Evolutionary conservation across 176 grass and related monocot genomes (phyloP), one percentile per base, ranked within the genome.

Genomic region (Thinopyrum elongatum): DNA sequence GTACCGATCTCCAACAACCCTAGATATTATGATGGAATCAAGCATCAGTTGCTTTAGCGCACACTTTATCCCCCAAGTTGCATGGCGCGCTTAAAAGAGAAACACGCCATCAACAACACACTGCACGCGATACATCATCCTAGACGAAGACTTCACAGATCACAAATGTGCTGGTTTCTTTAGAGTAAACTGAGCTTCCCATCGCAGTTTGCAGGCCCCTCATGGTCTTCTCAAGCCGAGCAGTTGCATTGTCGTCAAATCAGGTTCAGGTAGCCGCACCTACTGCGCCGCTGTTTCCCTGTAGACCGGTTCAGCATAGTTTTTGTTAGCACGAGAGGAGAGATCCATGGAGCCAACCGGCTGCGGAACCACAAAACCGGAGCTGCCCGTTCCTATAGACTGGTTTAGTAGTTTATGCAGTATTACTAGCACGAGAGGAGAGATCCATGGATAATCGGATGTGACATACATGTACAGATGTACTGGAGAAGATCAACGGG

Each of bases 61-160:
- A 70, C 34, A n/a, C 34, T 70, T 39, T 31, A 38, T 10, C 22
- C 16, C 17, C 21, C 29, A 70, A 57, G 58, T 74, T 83, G 79
- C 84, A 79, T 83, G 80, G 41, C 88, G 57, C 31, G 25, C 84
- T 21, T 83, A 35, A 34, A 82, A 90, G 82, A 35, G 64, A 6
- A 42, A 42, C 22, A 42, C 42, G 21, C 64, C 55, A 83, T 83
- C 79, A 73, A 55, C 83, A 11, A 12, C 28, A 42, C 26, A 8
- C 27, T 17, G 72, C 66, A 44, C 71, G 13, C 69, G 21, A 82
- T 55, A 7, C 83, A 34, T 70, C 27, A 77, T 28, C 3, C 4
- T 12, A 26, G 6, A 19, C 16, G 5, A 53, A 53, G 16, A 7
- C n/a, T 19, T 27, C 34, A 85, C 77, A 81, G 78, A 53, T 27